Base-by-base conservation (phyloP, 495 filamentous ascomycete genomes). In the Chaetomium fimeti region DNA sequence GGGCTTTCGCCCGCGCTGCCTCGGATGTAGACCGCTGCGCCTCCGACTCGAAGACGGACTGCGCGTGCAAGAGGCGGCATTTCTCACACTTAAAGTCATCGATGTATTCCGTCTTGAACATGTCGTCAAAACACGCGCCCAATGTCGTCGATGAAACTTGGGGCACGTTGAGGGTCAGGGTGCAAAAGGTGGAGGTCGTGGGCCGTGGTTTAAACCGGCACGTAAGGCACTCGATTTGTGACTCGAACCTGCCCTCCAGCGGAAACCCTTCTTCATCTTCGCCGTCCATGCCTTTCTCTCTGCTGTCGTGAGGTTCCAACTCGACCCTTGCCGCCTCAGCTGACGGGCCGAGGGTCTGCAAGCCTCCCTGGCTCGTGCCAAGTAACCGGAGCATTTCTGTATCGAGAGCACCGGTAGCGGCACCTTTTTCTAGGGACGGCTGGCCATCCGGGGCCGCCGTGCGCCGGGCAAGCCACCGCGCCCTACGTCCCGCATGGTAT, bases 1-100 rank as follows among this genome's bases (percentile, higher is more conserved):
- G 72, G n/a, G 78, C 74, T 55, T 75, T 79, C 40, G 77, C 72
- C 42, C 79, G 77, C 32, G 76, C 74, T 27, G 79, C 72, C 54
- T 87, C 85, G 0, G 83, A 77, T 5, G 68, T 59, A 18, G 73
- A 78, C 56, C 79, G 81, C 24, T 69, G 57, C 22, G 74, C 16
- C 42, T 81, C 76, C 18, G 70, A 55, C 64, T 78, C 69, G 24
- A 78, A 55, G 18, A 74, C 52, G 1, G 66, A 65, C 59, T 71
- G 71, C 2, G 93, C 92, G 76, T 96, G 88, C 52, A 89, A 73
- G n/a, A 98, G 81, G 13, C 91, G 89, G 64, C 94, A 98, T 69
- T 86, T 89, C 63, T 97, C 94, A 74, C 94, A 99, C 54, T 89
- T 89, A 77, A 93, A 99, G 71, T 97, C 94, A 57, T 99, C 95